Conservation (phyloP, 257 asterid genomes). For the Jacaranda mimosifolia region DNA sequence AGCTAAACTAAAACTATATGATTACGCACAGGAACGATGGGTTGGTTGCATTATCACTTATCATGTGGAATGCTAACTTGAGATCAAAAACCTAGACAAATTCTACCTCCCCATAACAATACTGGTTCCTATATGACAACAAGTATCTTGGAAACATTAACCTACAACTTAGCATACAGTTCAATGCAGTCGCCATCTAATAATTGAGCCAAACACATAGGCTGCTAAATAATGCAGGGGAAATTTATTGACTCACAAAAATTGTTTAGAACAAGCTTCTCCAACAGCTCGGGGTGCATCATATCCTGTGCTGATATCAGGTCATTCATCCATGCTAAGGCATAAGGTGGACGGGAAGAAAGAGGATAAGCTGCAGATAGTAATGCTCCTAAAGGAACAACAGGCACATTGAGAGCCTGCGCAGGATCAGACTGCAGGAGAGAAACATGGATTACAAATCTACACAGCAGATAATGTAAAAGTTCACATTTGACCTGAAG, state of each 20-base stretch:
- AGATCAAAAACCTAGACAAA: not conserved
- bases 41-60: not conserved
- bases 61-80: conserved; percentile 5
- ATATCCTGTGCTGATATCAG: conserved; percentile 91
- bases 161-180: conserved; percentile 22
- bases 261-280: conserved; percentile 88
- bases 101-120: not conserved
- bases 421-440: conserved; percentile 95
- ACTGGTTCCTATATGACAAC: not conserved
- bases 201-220: conserved; percentile 1
- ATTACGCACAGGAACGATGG: not conserved
- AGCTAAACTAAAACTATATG: not conserved
- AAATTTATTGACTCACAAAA: conserved; percentile 69
- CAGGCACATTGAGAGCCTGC: conserved; percentile 95
- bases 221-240: not conserved
- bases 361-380: conserved; percentile 94
- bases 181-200: not conserved
- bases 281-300: conserved; percentile 96
- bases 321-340: conserved; percentile 87
- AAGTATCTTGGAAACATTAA: conserved; percentile 1
- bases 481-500: conserved; percentile 26
- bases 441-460: conserved; percentile 18
- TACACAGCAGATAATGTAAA: conserved; percentile 21
- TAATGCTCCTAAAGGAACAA: conserved; percentile 92
- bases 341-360: conserved; percentile 89